Percentiles rank a stretch among this genome's conserved stretches.
Evolutionary conservation across 1,284 basidiomycete genomes (phyloP).

Genomic region (Ustilago trichophora): DNA sequence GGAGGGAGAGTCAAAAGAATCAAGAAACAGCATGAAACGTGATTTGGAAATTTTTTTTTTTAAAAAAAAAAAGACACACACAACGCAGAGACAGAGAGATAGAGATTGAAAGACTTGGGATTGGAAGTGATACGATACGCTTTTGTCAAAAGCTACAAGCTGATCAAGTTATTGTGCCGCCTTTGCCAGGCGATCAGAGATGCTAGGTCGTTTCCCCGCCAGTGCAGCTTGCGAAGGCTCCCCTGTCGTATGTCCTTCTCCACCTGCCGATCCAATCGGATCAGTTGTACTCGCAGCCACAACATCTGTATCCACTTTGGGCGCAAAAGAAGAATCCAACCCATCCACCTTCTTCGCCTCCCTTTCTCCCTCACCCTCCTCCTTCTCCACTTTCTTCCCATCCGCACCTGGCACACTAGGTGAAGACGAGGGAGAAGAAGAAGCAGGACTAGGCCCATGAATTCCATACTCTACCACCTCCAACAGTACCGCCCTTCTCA

Average conservation of each 20-base stretch:
- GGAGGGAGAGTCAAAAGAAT: no score
- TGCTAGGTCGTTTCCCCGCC: slow-evolving; percentile 7
- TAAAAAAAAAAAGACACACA: no score
- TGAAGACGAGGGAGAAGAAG: background rate
- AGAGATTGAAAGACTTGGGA: no score
- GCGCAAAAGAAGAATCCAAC: background rate
- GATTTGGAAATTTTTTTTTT: no score
- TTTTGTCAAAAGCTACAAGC: no score
- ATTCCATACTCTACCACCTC: slow-evolving; percentile 61
- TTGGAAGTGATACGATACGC: no score
- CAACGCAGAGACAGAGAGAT: no score
- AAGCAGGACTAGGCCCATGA: slow-evolving; percentile 17
- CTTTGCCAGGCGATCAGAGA: slow-evolving; percentile 30
- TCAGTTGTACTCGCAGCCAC: slow-evolving; percentile 8
- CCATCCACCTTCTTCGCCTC: slow-evolving; percentile 14
- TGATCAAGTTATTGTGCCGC: slow-evolving; percentile 12
- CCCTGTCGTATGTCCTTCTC: background rate
- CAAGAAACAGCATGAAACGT: no score
- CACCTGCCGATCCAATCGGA: background rate
- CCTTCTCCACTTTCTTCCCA: background rate
- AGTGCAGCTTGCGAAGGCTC: background rate
- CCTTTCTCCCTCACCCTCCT: background rate
- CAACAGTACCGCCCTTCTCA: slow-evolving; percentile 66
- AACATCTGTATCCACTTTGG: slow-evolving; percentile 15
- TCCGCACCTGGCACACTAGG: no score